phyloP scores from a whole-genome alignment of 441 rosid species.

The Populus hybrid region DNA sequence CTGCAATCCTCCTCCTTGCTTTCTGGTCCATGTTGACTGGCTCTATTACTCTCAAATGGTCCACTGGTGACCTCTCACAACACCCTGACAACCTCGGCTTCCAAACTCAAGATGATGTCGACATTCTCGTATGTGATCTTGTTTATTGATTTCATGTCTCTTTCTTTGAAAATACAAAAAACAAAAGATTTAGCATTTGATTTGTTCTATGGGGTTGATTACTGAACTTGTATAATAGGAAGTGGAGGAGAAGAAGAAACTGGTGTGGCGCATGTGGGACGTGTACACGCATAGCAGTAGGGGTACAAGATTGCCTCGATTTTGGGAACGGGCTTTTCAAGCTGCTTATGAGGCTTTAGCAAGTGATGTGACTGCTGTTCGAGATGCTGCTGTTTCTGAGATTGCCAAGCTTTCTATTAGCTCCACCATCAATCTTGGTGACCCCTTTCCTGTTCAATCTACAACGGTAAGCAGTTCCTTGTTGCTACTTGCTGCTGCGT shows the following conservation, averaged over 20 bases:
- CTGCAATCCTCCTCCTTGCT: constrained; percentile 73
- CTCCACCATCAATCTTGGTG: constrained; percentile 35
- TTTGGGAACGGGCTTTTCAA: constrained; percentile 85
- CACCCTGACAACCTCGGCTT: constrained; percentile 48
- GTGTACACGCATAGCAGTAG: constrained; percentile 61
- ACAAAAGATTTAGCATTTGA: background rate
- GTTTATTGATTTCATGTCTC: background rate
- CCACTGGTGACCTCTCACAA: constrained; percentile 59
- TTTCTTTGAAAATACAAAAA: background rate
- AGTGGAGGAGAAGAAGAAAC: constrained; percentile 82
- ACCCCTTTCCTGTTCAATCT: constrained; percentile 44
- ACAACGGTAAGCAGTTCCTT: constrained; percentile 22
- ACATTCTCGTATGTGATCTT: constrained; percentile 47
- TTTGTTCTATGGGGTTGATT: constrained; percentile 1
- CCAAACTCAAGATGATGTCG: constrained; percentile 57
- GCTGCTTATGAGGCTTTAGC: constrained; percentile 78
- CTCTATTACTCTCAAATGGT: constrained; percentile 76
- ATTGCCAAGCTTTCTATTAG: constrained; percentile 75
- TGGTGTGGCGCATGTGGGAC: constrained; percentile 93
- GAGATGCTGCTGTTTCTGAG: constrained; percentile 64
- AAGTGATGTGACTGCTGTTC: constrained; percentile 55
- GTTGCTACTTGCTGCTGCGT: background rate
- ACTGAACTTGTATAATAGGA: constrained; percentile 34
- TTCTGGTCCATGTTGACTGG: constrained; percentile 93
- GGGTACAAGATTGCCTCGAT: constrained; percentile 55